Base-by-base conservation (phyloP, 257 asterid species). In the Solanum etuberosum region DNA sequence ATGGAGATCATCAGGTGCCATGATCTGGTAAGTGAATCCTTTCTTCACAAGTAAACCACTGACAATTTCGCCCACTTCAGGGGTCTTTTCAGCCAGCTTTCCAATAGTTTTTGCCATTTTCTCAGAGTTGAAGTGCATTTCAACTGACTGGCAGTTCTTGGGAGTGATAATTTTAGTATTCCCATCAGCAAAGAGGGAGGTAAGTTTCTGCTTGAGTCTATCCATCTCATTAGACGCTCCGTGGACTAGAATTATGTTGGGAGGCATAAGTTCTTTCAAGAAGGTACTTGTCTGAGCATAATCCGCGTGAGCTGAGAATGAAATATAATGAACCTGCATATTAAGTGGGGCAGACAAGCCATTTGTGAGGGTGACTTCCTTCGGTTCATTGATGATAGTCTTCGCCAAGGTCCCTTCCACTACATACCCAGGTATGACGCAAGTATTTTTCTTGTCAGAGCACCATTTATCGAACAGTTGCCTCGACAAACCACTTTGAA, bases 231-330 rank as follows among this genome's bases (percentile, higher is more conserved):
- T 96, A 40, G 98, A 95, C 85, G 91, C 99, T 42, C 98, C 99
- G 18, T 97, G 99, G 48, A 95, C 99, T 90, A 96, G 89, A 86
- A 97, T 96, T 87, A 97, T 96, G 90, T 97, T 96, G 65, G 99
- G 98, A 63, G 99, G 98, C 98, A 92, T 96, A 54, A 97, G 98
- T 94, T 95, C 98, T 89, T 93, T 89, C 92, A 97, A 89, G 78
- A 97, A 97, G 2, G 98, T 92, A 92, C 99, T 96, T 12, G 99
- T 97, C 90, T 97, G 99, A 35, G 72, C 93, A 87, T 94, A 97
- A 86, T 97, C 99, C 1, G 99, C 99, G 6, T 97, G 99, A 89
- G 99, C 99, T 20, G 98, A 96, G 93, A 96, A 97, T 86, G 99
- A 97, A 87, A 97, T 93, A 81, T 97, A 97, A 90, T 95, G 98